Conservation (phyloP, 1,284 basidiomycete genomes). For the Anthracocystis panici-leucophaei region DNA sequence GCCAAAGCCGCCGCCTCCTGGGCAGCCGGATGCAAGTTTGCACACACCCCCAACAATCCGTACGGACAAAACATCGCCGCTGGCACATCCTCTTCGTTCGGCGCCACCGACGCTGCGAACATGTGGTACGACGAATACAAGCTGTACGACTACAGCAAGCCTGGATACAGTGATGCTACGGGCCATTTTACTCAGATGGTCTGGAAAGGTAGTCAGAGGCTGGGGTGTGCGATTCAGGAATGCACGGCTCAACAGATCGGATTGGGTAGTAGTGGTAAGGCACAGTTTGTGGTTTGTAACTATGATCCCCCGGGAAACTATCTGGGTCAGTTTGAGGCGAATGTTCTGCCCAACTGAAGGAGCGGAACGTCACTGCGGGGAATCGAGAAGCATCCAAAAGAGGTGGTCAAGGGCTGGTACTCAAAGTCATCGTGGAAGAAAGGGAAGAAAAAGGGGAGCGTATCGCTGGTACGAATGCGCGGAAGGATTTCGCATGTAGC, state of each 20-base stretch:
- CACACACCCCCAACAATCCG: slow-evolving; percentile 49
- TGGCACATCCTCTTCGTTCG: slow-evolving; percentile 21
- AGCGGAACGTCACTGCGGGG: neutral
- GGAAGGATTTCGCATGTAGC: too few species aligned
- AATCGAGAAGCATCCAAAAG: neutral
- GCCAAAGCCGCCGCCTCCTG: slow-evolving; percentile 30
- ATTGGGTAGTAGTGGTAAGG: slow-evolving; percentile 1
- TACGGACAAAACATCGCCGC: slow-evolving; percentile 56
- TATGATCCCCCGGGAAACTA: slow-evolving; percentile 50
- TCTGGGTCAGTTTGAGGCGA: slow-evolving; percentile 35
- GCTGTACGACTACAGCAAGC: slow-evolving; percentile 40
- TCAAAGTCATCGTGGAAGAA: neutral
- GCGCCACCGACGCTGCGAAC: slow-evolving; percentile 24
- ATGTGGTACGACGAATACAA: slow-evolving; percentile 50
- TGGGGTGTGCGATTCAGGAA: slow-evolving; percentile 42
- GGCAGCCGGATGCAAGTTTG: slow-evolving; percentile 38
- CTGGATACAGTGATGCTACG: slow-evolving; percentile 38
- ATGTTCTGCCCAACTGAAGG: slow-evolving; percentile 23
- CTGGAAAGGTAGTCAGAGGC: slow-evolving; percentile 33
- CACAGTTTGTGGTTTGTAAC: slow-evolving; percentile 47
- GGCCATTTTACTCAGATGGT: slow-evolving; percentile 60
- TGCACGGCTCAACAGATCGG: slow-evolving; percentile 28
- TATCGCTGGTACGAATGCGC: too few species aligned
- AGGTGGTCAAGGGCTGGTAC: neutral
- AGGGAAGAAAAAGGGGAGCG: too few species aligned